These are phyloP conservation scores for Citrus maxima DNA, from an alignment of 345 rosid genomes.

Conservation along the genomic window DNA sequence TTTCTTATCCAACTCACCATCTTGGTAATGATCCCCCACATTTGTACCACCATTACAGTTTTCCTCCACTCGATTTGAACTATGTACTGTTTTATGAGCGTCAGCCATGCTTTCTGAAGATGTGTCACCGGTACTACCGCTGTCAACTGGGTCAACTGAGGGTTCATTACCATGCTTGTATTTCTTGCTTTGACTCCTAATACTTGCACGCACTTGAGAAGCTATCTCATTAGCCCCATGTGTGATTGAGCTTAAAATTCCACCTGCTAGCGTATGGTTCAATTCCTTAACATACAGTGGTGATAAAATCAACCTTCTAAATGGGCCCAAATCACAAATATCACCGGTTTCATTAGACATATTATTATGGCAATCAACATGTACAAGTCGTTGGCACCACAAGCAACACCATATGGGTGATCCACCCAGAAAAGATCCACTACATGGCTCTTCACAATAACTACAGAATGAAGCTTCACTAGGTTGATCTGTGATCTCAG, in stretches of 20 bases:
- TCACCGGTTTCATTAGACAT: conserved; percentile 83
- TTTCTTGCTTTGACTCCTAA: conserved; percentile 86
- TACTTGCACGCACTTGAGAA: conserved; percentile 88
- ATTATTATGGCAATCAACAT: conserved; percentile 83
- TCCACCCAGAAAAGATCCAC: conserved; percentile 90
- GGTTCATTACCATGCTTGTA: conserved; percentile 62
- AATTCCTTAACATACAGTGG: conserved; percentile 83
- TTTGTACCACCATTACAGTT: conserved; percentile 38
- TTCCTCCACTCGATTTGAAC: conserved; percentile 45
- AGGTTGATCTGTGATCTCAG: conserved; percentile 81
- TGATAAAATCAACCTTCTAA: conserved; percentile 77
- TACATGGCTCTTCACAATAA: conserved; percentile 89
- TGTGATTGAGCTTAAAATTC: conserved; percentile 85
- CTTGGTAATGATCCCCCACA: conserved; percentile 28
- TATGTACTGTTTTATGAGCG: conserved; percentile 38
- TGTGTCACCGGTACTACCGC: conserved; percentile 50
- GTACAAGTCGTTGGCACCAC: conserved; percentile 98
- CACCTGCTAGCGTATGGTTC: conserved; percentile 53
- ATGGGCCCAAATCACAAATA: conserved; percentile 81
- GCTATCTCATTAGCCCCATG: conserved; percentile 97
- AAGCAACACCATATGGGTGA: conserved; percentile 98
- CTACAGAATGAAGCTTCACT: conserved; percentile 79
- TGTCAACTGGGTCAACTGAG: conserved; percentile 51
- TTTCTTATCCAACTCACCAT: conserved; percentile 44
- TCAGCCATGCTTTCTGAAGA: conserved; percentile 64